phyloP scores from a whole-genome alignment of 768 basidiomycete species.

The Hericium alpestre region DNA sequence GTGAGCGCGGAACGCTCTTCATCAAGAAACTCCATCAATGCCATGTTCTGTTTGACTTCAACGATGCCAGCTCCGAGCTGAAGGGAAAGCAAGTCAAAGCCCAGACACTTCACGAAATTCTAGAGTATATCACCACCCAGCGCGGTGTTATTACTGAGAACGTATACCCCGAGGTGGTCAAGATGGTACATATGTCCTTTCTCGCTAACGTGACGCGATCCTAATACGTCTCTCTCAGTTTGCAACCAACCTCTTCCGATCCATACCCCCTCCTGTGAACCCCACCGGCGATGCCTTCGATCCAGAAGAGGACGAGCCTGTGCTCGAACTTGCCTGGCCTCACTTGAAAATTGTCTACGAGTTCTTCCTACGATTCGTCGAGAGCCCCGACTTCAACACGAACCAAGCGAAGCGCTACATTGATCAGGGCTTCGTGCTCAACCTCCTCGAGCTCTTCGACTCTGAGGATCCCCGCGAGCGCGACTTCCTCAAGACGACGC shows the following conservation, averaged over 20 bases:
- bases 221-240: slow-evolving; percentile 44
- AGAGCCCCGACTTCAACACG: slow-evolving; percentile 95
- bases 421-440: slow-evolving; percentile 91
- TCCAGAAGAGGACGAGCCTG: slow-evolving; percentile 98
- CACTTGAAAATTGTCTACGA: slow-evolving; percentile 99
- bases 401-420: slow-evolving; percentile 96
- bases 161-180: slow-evolving; percentile 97
- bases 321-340: slow-evolving; percentile 98
- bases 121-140: slow-evolving; percentile 97
- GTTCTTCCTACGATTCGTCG: slow-evolving; percentile 98
- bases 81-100: slow-evolving; percentile 99
- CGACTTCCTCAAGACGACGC: slow-evolving; percentile 97
- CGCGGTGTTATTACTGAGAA: slow-evolving; percentile 92
- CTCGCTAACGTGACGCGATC: slow-evolving; percentile 2
- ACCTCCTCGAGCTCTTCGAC: slow-evolving; percentile 95
- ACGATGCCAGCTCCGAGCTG: slow-evolving; percentile 90
- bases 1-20: slow-evolving; percentile 84
- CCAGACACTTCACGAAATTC: slow-evolving; percentile 94
- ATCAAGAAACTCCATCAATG: slow-evolving; percentile 94
- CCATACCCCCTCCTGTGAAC: slow-evolving; percentile 98
- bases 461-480: slow-evolving; percentile 98
- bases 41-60: slow-evolving; percentile 96
- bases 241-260: slow-evolving; percentile 95
- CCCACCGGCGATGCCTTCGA: slow-evolving; percentile 98
- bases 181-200: slow-evolving; percentile 61